Conservation (phyloP, 1,284 basidiomycete genomes). For the Cerrena zonata region DNA sequence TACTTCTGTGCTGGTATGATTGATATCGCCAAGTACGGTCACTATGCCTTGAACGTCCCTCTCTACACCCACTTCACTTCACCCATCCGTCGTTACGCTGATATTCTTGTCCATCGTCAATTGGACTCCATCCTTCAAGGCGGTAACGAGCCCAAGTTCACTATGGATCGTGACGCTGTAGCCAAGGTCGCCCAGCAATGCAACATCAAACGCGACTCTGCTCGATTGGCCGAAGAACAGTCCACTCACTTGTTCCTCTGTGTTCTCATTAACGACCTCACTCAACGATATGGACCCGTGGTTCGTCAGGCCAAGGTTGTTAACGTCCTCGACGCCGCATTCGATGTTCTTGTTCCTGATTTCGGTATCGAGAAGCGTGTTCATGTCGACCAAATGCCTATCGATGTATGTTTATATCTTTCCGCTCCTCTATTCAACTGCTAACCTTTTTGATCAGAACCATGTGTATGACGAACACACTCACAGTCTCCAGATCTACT, state of each 20-base stretch:
- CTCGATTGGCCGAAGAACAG: slow-evolving; percentile 90
- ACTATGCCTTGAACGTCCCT: slow-evolving; percentile 87
- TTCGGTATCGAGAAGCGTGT: slow-evolving; percentile 98
- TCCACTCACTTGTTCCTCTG: slow-evolving; percentile 93
- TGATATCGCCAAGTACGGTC: slow-evolving; percentile 95
- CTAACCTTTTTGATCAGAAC: slow-evolving; percentile 46
- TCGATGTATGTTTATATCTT: slow-evolving; percentile 58
- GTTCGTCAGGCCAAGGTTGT: slow-evolving; percentile 90
- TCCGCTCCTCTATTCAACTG: not conserved
- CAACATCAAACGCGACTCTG: slow-evolving; percentile 91
- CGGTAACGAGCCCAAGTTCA: slow-evolving; percentile 80
- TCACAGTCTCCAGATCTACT: slow-evolving; percentile 86
- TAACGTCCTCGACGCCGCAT: slow-evolving; percentile 89
- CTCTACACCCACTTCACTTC: slow-evolving; percentile 98
- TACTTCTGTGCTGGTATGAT: slow-evolving; percentile 99
- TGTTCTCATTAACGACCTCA: slow-evolving; percentile 87
- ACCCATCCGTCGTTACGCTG: slow-evolving; percentile 89
- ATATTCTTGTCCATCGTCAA: slow-evolving; percentile 94
- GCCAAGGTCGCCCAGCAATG: slow-evolving; percentile 97
- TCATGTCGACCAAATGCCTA: slow-evolving; percentile 97
- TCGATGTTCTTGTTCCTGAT: slow-evolving; percentile 90
- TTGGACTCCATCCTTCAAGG: slow-evolving; percentile 83
- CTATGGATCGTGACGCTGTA: slow-evolving; percentile 93
- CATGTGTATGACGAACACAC: slow-evolving; percentile 90
- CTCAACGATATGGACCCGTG: slow-evolving; percentile 90